Evolutionary conservation across 2,329 filamentous ascomycete species (phyloP).

Genomic region (Colletotrichum tropicale): DNA sequence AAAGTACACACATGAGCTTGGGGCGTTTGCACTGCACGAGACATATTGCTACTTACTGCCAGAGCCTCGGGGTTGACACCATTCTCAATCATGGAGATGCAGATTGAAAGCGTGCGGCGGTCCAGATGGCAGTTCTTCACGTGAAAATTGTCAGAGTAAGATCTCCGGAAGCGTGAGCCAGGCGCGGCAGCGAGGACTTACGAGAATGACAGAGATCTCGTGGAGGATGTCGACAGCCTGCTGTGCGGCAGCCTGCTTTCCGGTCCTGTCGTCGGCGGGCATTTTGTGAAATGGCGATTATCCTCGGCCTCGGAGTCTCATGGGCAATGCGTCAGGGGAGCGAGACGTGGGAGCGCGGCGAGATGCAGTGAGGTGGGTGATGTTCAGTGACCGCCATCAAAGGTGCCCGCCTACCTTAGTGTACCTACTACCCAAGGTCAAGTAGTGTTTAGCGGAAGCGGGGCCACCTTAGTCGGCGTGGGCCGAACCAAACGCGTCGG

Average conservation of each 20-base stretch:
- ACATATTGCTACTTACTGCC: conserved; percentile 66
- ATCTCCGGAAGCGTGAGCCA: not conserved
- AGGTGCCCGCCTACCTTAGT: not conserved
- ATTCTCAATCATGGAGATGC: conserved; percentile 96
- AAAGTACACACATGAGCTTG: not conserved
- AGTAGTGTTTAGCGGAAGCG: not conserved
- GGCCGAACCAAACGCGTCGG: conserved; percentile 13
- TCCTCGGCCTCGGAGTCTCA: not conserved
- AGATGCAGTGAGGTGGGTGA: not conserved
- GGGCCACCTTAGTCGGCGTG: not conserved
- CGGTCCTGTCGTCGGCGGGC: conserved; percentile 49
- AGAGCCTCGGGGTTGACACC: conserved; percentile 95
- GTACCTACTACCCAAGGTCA: not conserved
- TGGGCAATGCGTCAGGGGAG: not conserved
- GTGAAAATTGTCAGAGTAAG: not conserved
- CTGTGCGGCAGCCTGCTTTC: conserved; percentile 78
- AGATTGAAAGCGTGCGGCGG: conserved; percentile 88
- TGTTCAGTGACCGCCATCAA: not conserved
- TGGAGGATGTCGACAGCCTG: conserved; percentile 84
- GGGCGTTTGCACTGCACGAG: not conserved
- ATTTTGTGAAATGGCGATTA: not conserved
- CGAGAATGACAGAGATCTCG: conserved; percentile 88
- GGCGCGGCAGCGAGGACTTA: conserved; percentile 47
- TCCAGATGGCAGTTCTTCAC: conserved; percentile 90
- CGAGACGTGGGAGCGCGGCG: not conserved